phyloP scores from a whole-genome alignment of 1,139 yeast species.

The Hyphopichia burtonii region DNA sequence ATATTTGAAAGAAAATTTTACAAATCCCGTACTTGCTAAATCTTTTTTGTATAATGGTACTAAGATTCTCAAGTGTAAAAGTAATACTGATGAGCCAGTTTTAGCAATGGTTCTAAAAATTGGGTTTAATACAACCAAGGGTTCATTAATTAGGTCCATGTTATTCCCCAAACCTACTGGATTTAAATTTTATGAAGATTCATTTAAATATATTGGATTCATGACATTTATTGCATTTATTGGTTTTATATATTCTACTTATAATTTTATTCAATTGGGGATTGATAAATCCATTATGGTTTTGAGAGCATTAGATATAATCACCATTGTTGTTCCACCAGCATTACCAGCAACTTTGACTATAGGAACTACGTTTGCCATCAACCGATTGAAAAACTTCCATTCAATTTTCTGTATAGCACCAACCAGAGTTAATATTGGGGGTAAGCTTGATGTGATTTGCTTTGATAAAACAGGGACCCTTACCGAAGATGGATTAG shows the following conservation, averaged over 20 bases:
- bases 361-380: conserved; percentile 92
- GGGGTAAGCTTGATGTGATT: conserved; percentile 86
- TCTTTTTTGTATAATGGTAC: conserved; percentile 88
- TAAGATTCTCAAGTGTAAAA: conserved; percentile 75
- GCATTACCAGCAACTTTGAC: conserved; percentile 97
- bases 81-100: conserved; percentile 67
- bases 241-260: conserved; percentile 83
- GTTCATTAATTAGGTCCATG: conserved; percentile 94
- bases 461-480: conserved; percentile 98
- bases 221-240: conserved; percentile 83
- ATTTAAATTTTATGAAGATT: conserved; percentile 89
- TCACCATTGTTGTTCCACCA: conserved; percentile 97
- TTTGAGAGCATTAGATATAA: conserved; percentile 85
- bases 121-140: conserved; percentile 94
- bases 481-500: conserved; percentile 93
- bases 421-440: conserved; percentile 90
- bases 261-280: conserved; percentile 77
- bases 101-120: conserved; percentile 86
- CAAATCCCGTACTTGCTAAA: conserved; percentile 67
- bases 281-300: conserved; percentile 68
- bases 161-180: conserved; percentile 93
- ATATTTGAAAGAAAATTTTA: conserved; percentile 53
- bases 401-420: conserved; percentile 82
- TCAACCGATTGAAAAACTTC: conserved; percentile 62
- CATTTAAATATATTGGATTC: conserved; percentile 92